These are phyloP conservation scores for Adansonia rubrostipa DNA, from an alignment of 441 rosid genomes.

Conservation along the genomic window DNA sequence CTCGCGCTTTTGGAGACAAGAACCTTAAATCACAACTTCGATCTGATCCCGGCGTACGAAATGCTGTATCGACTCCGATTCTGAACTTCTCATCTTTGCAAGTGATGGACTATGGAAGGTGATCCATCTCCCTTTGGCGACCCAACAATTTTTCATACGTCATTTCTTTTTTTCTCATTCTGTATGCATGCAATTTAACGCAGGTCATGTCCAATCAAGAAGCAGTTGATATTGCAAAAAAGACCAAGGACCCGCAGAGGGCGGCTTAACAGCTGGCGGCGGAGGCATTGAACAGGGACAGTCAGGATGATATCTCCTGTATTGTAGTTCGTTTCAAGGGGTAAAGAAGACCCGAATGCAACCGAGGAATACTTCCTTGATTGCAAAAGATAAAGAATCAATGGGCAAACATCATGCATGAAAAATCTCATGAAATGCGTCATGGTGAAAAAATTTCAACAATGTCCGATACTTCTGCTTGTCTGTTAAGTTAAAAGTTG, in stretches of 20 bases:
- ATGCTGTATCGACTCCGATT: slow-evolving; percentile 37
- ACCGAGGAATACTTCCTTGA: too few species aligned
- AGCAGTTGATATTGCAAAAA: slow-evolving; percentile 38
- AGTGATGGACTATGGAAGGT: slow-evolving; percentile 34
- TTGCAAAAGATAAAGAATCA: neutral
- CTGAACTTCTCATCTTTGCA: slow-evolving; percentile 63
- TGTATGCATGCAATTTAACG: neutral
- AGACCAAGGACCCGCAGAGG: slow-evolving; percentile 42
- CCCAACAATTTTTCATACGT: neutral
- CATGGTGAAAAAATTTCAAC: neutral
- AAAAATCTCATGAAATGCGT: neutral
- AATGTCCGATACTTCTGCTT: neutral
- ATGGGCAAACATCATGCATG: slow-evolving; percentile 2
- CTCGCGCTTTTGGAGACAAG: slow-evolving; percentile 77
- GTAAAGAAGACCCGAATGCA: slow-evolving; percentile 13
- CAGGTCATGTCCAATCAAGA: slow-evolving; percentile 62
- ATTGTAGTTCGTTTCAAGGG: slow-evolving; percentile 51
- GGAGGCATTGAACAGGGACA: slow-evolving; percentile 50
- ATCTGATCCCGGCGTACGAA: slow-evolving; percentile 59
- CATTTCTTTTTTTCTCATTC: neutral
- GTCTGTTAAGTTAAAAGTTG: slow-evolving; percentile 25
- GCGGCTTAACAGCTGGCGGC: slow-evolving; percentile 48
- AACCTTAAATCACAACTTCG: slow-evolving; percentile 26
- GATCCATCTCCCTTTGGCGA: neutral
- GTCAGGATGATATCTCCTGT: slow-evolving; percentile 65